Conservation (phyloP, 176 grass and related monocot genomes). For the Triticum turgidum region DNA sequence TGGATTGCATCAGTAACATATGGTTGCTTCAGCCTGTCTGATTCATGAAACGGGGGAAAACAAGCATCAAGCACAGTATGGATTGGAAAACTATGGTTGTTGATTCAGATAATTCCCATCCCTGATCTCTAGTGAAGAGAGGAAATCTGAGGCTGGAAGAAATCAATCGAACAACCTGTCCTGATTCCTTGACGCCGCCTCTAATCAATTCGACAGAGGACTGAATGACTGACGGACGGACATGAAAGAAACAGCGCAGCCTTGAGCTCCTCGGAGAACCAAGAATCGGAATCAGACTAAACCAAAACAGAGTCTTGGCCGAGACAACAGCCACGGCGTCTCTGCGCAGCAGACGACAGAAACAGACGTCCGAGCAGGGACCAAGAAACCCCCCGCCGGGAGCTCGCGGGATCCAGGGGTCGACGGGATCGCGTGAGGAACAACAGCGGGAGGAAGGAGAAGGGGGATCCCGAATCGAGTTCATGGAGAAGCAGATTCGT, state of each 20-base stretch:
- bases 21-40: background rate
- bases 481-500: background rate
- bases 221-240: too few relatives aligned
- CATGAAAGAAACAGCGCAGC: background rate
- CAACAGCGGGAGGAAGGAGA: background rate
- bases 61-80: too few relatives aligned
- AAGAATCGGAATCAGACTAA: background rate
- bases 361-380: background rate
- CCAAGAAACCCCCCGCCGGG: background rate
- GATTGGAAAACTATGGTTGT: background rate
- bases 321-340: background rate
- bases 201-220: background rate
- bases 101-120: background rate
- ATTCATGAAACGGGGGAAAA: background rate
- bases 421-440: background rate
- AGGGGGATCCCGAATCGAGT: background rate
- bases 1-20: background rate
- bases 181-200: background rate
- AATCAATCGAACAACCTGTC: background rate
- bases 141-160: background rate
- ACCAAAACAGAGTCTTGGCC: background rate
- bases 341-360: background rate
- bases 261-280: background rate
- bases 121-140: background rate
- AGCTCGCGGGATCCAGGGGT: background rate